Evolutionary conservation across 2,329 filamentous ascomycete genomes (phyloP), one percentile per base, ranked within the genome.

Genomic region (Berkeleyomyces rouxiae): DNA sequence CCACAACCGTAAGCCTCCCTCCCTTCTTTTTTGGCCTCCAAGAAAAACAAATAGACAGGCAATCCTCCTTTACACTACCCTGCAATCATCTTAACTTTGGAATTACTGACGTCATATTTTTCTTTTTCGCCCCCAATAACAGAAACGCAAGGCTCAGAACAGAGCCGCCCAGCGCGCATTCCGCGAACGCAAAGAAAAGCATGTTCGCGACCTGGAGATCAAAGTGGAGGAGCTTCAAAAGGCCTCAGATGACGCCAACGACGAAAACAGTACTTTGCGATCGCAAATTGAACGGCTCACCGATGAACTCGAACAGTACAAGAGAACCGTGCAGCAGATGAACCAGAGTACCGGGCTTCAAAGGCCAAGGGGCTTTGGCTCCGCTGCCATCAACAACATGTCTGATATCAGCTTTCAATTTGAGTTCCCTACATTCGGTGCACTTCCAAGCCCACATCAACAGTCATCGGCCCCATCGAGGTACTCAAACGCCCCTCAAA

Each of bases 61-160:
- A 39, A n/a, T 13, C 51, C 23, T 39, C 31, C 33, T 10, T 13
- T 7, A n/a, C 13, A 55, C 39, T 9, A 55, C 46, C 46, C 46
- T 55, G 33, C 33, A 0, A n/a, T 23, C 23, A 23, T 23, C 23
- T 23, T 23, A 16, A 36, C 7, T 16, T 36, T 13, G 23, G 6
- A 23, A 39, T 55, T 62, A 33, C 55, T 62, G 40, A 64, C 44
- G 23, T 44, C 43, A 42, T 42, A n/a, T 40, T 49, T 53, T 7
- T 31, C n/a, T 55, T 39, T 3, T 7, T n/a, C 33, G 11, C 51
- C 49, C 51, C 49, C 47, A 70, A 72, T 23, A 68, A 72, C 67
- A 95, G 90, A 95, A 95, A 76, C 86, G 90, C 69, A 99, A 99
- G 76, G 93, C 93, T 7, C 91, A 96, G 71, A 96, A 96, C 68